These are phyloP conservation scores for Dioscorea alata DNA, from an alignment of 106 monocot species.

Conservation along the genomic window DNA sequence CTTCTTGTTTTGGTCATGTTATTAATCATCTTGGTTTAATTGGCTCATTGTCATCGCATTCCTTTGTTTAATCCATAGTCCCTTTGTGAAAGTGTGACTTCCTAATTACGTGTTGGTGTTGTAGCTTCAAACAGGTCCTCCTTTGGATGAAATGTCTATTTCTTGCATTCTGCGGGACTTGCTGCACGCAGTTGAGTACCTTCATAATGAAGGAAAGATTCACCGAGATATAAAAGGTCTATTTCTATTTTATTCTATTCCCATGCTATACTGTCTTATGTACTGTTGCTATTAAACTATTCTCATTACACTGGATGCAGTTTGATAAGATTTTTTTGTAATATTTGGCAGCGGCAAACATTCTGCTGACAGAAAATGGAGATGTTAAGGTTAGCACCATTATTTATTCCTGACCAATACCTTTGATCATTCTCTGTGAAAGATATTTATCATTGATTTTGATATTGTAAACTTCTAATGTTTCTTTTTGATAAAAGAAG, in stretches of 20 bases:
- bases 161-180: constrained; percentile 88
- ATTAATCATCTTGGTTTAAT: too few relatives aligned
- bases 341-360: constrained; percentile 86
- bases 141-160: constrained; percentile 91
- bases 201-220: constrained; percentile 96
- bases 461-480: too few relatives aligned
- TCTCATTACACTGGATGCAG: not conserved
- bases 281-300: too few relatives aligned
- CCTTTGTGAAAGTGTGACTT: not conserved
- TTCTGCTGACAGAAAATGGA: constrained; percentile 85
- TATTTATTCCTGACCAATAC: not conserved
- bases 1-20: too few relatives aligned
- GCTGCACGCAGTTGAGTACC: constrained; percentile 89
- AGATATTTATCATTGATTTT: not conserved
- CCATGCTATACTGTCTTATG: not conserved
- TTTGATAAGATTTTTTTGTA: not conserved
- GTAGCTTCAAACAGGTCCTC: constrained; percentile 89
- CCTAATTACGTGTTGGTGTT: not conserved
- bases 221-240: constrained; percentile 97
- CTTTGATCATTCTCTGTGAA: not conserved
- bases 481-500: not conserved
- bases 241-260: constrained; percentile 4
- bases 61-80: too few relatives aligned
- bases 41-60: too few relatives aligned
- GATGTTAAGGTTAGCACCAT: constrained; percentile 77